Base-by-base conservation (phyloP, 2,329 filamentous ascomycete genomes). In the Penicillium rolfsii region DNA sequence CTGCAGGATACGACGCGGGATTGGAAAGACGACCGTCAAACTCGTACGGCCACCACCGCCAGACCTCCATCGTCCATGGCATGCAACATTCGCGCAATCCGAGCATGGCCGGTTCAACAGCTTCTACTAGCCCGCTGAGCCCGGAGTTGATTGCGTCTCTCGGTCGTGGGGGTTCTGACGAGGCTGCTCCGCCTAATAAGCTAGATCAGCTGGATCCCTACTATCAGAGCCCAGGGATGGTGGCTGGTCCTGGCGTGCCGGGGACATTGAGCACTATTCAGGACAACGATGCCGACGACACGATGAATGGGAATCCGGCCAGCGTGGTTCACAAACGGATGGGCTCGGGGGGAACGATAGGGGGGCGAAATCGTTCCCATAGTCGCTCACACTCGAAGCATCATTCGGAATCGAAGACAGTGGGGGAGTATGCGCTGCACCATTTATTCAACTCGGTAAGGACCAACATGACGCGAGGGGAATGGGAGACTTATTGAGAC, bases 381-480 rank as follows among this genome's bases (percentile, higher is more conserved):
- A 87, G 93, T 71, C 89, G 88, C 68, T 91, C 91, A 16, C 88
- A 92, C 71, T 94, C 91, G 38, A 85, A 89, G 70, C 80, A 83
- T 56, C 83, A 88, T 68, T 86, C 89, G 56, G 91, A 96, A 65
- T 86, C 90, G 66, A 96, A 94, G 77, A 97, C 93, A 0, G 93
- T 97, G n/a, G 93, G 93, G 58, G 95, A 99, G 81, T 98, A 97
- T 84, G 95, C 95, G 22, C 82, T 99, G 62, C 94, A 98, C 77
- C 94, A 98, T 69, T 82, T 99, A 46, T 97, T 98, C 78, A 98
- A 95, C 67, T 93, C 93, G 63, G 89, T 91, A 76, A 77, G 86
- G 8, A 43, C 11, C 2, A 30, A 53, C 11, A 40, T n/a, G 40
- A 14, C 26, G 36, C 35, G 24, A 12, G 45, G 5, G 26, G 35